A percentile compares a stretch with the other conserved stretches of the same genome.
Evolutionary conservation across 257 asterid species (phyloP).

Genomic region (Przewalskia tangutica): DNA sequence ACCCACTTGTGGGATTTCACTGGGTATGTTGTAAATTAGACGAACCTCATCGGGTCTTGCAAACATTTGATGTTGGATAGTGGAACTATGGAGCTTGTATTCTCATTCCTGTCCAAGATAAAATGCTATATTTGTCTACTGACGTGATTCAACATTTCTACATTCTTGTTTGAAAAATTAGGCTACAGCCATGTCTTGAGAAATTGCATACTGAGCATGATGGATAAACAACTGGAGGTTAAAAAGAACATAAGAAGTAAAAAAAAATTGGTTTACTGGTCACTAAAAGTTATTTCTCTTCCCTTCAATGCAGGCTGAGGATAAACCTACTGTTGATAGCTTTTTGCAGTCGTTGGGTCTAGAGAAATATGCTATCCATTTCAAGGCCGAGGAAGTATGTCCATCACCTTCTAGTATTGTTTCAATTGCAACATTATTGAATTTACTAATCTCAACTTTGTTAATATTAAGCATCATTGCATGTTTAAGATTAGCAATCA

Average conservation of each 20-base stretch:
- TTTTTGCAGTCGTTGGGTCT: constrained; percentile 69
- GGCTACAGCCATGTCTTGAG: not conserved
- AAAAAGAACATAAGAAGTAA: not conserved
- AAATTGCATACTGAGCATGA: not conserved
- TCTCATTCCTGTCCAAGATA: not conserved
- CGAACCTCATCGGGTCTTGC: not conserved
- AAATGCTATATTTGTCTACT: not conserved
- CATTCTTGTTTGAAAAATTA: not conserved
- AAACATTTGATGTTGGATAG: not conserved
- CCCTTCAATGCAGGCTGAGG: constrained; percentile 50
- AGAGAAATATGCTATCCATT: constrained; percentile 58
- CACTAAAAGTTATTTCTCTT: not conserved
- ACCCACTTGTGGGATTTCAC: too few relatives aligned
- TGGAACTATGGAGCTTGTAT: not conserved
- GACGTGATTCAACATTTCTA: not conserved
- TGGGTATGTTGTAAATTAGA: not conserved
- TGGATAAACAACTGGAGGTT: not conserved
- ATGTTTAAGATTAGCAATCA: not conserved
- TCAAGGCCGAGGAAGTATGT: constrained; percentile 91
- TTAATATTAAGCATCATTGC: not conserved
- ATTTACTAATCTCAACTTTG: not conserved
- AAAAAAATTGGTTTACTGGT: not conserved
- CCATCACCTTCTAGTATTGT: not conserved
- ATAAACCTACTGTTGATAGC: constrained; percentile 63
- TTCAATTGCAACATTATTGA: not conserved